These are phyloP conservation scores for Kwoniella shivajii DNA, from an alignment of 1,284 basidiomycete genomes.

Conservation along the genomic window DNA sequence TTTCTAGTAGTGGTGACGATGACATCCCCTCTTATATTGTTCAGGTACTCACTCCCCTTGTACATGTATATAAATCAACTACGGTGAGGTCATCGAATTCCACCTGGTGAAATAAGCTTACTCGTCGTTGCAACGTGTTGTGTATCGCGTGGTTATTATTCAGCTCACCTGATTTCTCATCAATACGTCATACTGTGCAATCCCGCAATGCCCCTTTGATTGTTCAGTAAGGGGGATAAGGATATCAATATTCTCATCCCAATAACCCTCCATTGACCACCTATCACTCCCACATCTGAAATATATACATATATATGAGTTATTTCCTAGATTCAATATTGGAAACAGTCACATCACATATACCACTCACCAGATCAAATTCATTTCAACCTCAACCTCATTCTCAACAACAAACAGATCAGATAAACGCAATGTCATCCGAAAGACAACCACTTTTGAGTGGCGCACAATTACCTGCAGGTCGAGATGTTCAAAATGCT, in stretches of 20 bases:
- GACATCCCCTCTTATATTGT: no score
- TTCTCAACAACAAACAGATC: neutral
- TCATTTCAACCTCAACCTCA: neutral
- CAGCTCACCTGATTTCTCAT: neutral
- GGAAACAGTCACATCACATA: constrained; percentile 10
- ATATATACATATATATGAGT: constrained; percentile 7
- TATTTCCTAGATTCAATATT: constrained; percentile 11
- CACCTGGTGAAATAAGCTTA: neutral
- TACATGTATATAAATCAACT: no score
- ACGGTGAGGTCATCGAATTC: constrained; percentile 7
- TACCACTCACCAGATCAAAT: constrained; percentile 11
- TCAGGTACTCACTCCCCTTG: constrained; percentile 5
- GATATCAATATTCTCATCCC: neutral
- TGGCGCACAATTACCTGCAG: constrained; percentile 30
- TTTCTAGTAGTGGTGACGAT: no score
- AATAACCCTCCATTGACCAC: neutral
- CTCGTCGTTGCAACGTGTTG: neutral
- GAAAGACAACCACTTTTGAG: constrained; percentile 47
- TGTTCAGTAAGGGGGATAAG: neutral
- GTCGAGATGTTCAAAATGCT: constrained; percentile 29
- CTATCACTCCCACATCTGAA: neutral
- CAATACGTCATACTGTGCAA: neutral
- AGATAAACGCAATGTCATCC: constrained; percentile 20
- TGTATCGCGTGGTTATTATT: neutral
- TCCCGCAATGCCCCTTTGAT: neutral